These are phyloP conservation scores for Escallonia rubra DNA, from an alignment of 129 eudicot species.

Conservation along the genomic window DNA sequence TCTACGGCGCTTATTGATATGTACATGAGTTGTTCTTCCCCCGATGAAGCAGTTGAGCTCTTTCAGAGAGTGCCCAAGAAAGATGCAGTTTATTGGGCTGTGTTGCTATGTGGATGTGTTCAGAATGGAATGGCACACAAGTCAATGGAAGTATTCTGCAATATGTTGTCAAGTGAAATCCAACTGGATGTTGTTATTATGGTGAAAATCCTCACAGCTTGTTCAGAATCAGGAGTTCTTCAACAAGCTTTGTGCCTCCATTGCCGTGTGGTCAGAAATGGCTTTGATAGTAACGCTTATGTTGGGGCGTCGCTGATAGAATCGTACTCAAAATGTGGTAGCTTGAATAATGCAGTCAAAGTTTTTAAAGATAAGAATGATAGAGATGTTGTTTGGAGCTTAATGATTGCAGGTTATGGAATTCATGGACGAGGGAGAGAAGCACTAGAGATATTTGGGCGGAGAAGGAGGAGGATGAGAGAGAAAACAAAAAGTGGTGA, in stretches of 20 bases:
- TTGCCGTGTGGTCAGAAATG: conserved; percentile 32
- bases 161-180: conserved; percentile 33
- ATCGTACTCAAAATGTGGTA: conserved; percentile 66
- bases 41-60: conserved; percentile 52
- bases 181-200: conserved; percentile 33
- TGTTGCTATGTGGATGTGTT: conserved; percentile 49
- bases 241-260: conserved; percentile 51
- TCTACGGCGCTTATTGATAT: conserved; percentile 62
- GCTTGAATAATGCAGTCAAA: conserved; percentile 39
- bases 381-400: conserved; percentile 66
- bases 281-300: conserved; percentile 30
- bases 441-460: conserved; percentile 37
- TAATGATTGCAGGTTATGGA: conserved; percentile 62
- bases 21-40: conserved; percentile 66
- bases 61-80: conserved; percentile 39
- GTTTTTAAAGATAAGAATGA: conserved; percentile 23
- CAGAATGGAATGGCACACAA: conserved; percentile 42
- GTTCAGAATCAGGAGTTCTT: conserved; percentile 57
- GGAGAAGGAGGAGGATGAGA: no score
- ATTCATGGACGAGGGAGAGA: conserved; percentile 51
- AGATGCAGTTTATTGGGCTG: conserved; percentile 47
- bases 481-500: no score
- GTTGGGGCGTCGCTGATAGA: conserved; percentile 56
- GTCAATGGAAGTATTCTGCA: conserved; percentile 42
- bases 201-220: conserved; percentile 51